Conservation (phyloP, 1,284 basidiomycete genomes). For the Microbotryum silenes-acaulis region DNA sequence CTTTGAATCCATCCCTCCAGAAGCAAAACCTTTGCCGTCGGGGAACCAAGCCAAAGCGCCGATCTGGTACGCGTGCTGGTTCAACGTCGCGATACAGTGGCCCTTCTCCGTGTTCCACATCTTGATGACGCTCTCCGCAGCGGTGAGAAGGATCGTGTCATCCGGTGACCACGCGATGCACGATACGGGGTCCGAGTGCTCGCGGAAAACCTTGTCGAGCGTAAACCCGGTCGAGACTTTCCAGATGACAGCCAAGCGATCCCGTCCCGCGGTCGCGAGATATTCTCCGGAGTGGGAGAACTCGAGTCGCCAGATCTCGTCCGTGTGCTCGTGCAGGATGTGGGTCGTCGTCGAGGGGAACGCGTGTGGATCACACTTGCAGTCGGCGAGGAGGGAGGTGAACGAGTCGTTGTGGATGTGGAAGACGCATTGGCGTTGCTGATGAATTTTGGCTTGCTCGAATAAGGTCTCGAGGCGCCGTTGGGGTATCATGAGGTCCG, state of each 20-base stretch:
- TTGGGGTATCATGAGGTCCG: constrained; percentile 84
- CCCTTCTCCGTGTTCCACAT: constrained; percentile 78
- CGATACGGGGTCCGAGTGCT: constrained; percentile 69
- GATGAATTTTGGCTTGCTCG: constrained; percentile 73
- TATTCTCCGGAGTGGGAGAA: constrained; percentile 85
- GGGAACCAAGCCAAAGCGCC: constrained; percentile 81
- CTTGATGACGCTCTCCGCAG: constrained; percentile 67
- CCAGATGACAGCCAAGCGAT: constrained; percentile 85
- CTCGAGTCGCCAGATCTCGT: constrained; percentile 91
- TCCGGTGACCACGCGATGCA: constrained; percentile 85
- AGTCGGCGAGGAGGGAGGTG: constrained; percentile 72
- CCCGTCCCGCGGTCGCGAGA: constrained; percentile 80
- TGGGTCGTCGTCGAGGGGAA: constrained; percentile 82
- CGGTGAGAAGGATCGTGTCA: constrained; percentile 70
- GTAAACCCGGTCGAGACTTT: constrained; percentile 58
- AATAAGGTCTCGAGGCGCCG: constrained; percentile 76
- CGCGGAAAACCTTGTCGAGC: constrained; percentile 54
- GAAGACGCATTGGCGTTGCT: constrained; percentile 69
- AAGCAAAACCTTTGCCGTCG: constrained; percentile 81
- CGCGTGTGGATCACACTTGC: constrained; percentile 61
- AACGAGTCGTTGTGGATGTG: constrained; percentile 59
- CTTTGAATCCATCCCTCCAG: constrained; percentile 78
- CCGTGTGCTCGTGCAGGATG: constrained; percentile 72
- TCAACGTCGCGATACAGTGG: constrained; percentile 54
- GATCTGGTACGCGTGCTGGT: constrained; percentile 72